Evolutionary conservation across 164 flowering plant species (phyloP).

Genomic region (Euptelea pleiosperma): DNA sequence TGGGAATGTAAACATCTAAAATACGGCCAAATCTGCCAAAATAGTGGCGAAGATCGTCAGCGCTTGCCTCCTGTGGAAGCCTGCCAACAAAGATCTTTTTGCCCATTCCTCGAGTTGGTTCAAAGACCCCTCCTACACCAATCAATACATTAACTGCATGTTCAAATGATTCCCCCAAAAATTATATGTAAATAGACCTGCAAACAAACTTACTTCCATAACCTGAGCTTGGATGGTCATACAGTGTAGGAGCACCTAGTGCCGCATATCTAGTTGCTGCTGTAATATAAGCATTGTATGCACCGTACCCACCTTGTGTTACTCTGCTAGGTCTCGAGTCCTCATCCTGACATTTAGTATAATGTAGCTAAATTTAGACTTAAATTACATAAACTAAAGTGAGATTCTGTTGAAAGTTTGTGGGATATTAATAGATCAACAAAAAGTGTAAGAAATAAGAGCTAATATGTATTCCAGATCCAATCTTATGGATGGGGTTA

Average conservation of each 20-base stretch:
- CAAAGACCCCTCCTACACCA: constrained; percentile 45
- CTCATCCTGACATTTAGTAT: constrained; percentile 59
- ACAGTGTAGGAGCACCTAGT: constrained; percentile 91
- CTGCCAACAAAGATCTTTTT: constrained; percentile 95
- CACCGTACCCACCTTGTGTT: constrained; percentile 84
- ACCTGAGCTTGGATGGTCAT: constrained; percentile 72
- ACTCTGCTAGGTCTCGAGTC: constrained; percentile 64
- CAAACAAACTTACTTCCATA: constrained; percentile 75
- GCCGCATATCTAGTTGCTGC: constrained; percentile 99
- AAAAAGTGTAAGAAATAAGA: not conserved
- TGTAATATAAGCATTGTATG: constrained; percentile 88
- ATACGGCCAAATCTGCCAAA: constrained; percentile 96
- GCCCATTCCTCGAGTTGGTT: constrained; percentile 63
- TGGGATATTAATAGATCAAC: no score
- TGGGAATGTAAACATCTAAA: constrained; percentile 90
- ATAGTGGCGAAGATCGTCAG: constrained; percentile 82
- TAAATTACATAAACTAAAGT: not conserved
- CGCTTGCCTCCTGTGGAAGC: constrained; percentile 92
- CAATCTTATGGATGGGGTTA: no score
- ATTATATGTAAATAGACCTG: not conserved
- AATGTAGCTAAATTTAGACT: not conserved
- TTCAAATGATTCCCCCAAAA: constrained; percentile 3
- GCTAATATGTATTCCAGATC: not conserved
- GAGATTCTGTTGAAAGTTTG: not conserved
- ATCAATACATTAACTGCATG: not conserved